Conservation (phyloP, 2,329 filamentous ascomycete species). For the Pestalotiopsis fici region DNA sequence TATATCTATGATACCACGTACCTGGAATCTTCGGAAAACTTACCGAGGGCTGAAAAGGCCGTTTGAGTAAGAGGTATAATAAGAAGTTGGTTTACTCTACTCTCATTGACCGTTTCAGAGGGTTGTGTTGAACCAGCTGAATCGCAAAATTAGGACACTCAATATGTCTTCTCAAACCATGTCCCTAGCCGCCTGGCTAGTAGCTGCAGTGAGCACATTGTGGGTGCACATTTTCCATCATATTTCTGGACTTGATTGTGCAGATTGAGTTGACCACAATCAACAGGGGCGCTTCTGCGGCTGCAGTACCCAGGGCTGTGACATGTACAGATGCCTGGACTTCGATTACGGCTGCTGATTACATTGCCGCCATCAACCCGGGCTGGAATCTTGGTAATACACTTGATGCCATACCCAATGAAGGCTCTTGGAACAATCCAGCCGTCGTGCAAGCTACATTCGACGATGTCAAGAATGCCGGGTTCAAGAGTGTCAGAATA, state of each 20-base stretch:
- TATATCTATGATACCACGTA: background rate
- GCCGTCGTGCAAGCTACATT: conserved; percentile 51
- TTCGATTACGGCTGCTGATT: conserved; percentile 45
- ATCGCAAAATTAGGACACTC: background rate
- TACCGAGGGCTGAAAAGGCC: background rate
- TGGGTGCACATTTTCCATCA: background rate
- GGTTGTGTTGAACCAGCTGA: background rate
- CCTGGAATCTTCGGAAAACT: background rate
- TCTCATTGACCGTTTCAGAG: background rate
- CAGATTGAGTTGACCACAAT: background rate
- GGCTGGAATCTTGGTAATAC: conserved; percentile 66
- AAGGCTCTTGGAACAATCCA: conserved; percentile 61
- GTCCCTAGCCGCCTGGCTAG: background rate
- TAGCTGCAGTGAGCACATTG: background rate
- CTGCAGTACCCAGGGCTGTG: background rate
- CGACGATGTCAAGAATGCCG: conserved; percentile 49
- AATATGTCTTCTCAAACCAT: background rate
- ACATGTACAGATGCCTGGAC: conserved; percentile 2
- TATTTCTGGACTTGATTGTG: background rate
- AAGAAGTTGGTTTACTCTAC: background rate
- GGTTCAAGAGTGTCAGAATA: conserved; percentile 59
- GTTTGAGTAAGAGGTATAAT: background rate
- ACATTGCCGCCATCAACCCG: conserved; percentile 48
- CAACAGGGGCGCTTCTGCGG: background rate
- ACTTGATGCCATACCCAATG: conserved; percentile 55